A percentile compares a stretch with the other conserved stretches of the same genome.
phyloP scores from a whole-genome alignment of 371 early-diverging fungal genomes.

The Mortierella sp. region DNA sequence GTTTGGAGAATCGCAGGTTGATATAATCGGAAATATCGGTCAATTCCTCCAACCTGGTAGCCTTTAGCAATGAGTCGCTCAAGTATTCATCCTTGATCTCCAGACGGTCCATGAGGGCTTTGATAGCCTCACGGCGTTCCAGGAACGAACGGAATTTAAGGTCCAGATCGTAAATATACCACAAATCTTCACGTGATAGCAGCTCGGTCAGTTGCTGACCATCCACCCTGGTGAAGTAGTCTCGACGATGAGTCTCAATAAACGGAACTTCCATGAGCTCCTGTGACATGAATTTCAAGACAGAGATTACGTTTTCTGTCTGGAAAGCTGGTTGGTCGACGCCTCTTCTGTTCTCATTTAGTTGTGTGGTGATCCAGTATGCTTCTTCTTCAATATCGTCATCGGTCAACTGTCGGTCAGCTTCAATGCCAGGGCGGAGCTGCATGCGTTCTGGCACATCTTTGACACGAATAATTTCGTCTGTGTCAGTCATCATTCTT shows the following conservation, averaged over 20 bases:
- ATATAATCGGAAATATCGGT: conserved; percentile 83
- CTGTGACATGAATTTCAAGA: conserved; percentile 79
- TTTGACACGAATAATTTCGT: conserved; percentile 87
- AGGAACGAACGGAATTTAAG: conserved; percentile 80
- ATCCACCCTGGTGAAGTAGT: conserved; percentile 76
- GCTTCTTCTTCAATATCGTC: conserved; percentile 69
- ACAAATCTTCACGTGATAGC: conserved; percentile 80
- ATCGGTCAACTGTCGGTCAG: conserved; percentile 52
- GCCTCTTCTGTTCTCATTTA: conserved; percentile 58
- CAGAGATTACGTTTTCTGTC: conserved; percentile 56
- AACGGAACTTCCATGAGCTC: conserved; percentile 94
- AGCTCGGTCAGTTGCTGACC: conserved; percentile 62
- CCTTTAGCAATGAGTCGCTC: conserved; percentile 60
- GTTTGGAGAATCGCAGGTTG: conserved; percentile 73
- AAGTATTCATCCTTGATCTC: conserved; percentile 66
- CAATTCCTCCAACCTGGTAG: conserved; percentile 78
- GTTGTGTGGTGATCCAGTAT: conserved; percentile 62
- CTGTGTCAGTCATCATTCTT: conserved; percentile 92
- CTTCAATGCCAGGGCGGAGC: conserved; percentile 59
- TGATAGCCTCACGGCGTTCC: conserved; percentile 64
- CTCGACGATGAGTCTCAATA: conserved; percentile 88
- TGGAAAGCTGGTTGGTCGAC: conserved; percentile 44
- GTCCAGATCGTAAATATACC: conserved; percentile 92
- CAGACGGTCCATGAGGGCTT: conserved; percentile 61
- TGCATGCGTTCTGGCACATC: conserved; percentile 97